Base-by-base conservation (phyloP, 768 basidiomycete species). In the Cyclocybe cylindracea region DNA sequence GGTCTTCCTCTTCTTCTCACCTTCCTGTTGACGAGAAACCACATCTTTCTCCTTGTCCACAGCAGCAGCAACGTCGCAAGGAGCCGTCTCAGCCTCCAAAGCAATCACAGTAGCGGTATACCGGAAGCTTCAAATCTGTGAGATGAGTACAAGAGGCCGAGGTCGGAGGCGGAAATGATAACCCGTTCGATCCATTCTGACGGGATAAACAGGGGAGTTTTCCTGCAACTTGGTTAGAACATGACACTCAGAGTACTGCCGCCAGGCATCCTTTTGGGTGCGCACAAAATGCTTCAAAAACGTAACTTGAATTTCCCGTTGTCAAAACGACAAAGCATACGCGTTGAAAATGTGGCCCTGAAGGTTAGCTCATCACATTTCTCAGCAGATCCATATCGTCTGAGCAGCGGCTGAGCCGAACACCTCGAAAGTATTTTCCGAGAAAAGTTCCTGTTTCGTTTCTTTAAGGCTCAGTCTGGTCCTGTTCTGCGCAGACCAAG, bases 31-130 rank as follows among this genome's bases (percentile, higher is more conserved):
- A 49, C 94, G 76, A 29, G 85, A 81, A 14, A 89, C 78, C 8
- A 90, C 80, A 56, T 89, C 89, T 0, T 91, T 85, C 64, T 97
- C 94, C 67, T 95, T 94, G 59, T 93, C 87, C 1, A 94, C 87
- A 10, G 80, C 76, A 6, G 89, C 85, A 0, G 92, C 91, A 8
- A 97, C 93, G 48, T 90, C 86, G 65, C 90, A 93, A 1, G 98
- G 76, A 0, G 92, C 93, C 4, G 88, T 87, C 68, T 96, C 89
- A 37, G 94, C 78, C 61, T 93, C 88, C 39, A 98, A 78, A 0
- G 91, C 90, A 29, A 98, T 78, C 37, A 96, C 91, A 2, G 95
- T 98, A 1, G 94, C 90, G 0, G 97, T 98, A 66, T 99, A 96
- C 13, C 97, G 83, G 68, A 99, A 95, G 56, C 91, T 91, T 39